Percentiles rank a stretch among this genome's conserved stretches.
phyloP scores from a whole-genome alignment of 75 land plant species.

The Selaginella tamariscina region DNA sequence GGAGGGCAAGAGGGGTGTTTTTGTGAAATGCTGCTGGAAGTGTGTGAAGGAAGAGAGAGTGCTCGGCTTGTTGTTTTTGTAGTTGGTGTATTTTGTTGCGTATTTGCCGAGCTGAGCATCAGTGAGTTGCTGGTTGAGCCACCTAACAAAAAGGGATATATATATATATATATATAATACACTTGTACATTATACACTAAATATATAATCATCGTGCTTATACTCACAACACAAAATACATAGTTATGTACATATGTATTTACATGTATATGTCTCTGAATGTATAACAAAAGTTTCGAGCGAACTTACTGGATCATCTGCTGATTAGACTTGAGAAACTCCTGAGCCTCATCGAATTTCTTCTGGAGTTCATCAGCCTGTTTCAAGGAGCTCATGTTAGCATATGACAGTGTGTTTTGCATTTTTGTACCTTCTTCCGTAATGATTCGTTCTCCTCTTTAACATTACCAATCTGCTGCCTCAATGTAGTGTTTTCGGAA shows the following conservation, averaged over 20 bases:
- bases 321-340: conserved; percentile 29
- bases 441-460: conserved; percentile 20
- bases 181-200: too few species aligned
- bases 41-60: neutral
- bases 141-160: neutral
- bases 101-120: neutral
- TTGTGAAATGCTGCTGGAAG: neutral
- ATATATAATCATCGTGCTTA: too few species aligned
- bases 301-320: conserved; percentile 36
- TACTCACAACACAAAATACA: too few species aligned
- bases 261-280: too few species aligned
- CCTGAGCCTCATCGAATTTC: conserved; percentile 31
- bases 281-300: too few species aligned
- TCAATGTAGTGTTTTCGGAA: conserved; percentile 19
- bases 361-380: conserved; percentile 25
- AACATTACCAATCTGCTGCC: conserved; percentile 16
- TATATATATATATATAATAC: neutral
- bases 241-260: too few species aligned
- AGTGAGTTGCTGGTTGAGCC: neutral
- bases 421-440: conserved; percentile 22
- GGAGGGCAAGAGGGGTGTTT: neutral
- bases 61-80: neutral
- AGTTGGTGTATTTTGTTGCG: too few species aligned
- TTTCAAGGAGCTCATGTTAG: neutral
- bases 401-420: neutral